Base-by-base conservation (phyloP, 1,139 yeast genomes). In the Komagataea norvegica region DNA sequence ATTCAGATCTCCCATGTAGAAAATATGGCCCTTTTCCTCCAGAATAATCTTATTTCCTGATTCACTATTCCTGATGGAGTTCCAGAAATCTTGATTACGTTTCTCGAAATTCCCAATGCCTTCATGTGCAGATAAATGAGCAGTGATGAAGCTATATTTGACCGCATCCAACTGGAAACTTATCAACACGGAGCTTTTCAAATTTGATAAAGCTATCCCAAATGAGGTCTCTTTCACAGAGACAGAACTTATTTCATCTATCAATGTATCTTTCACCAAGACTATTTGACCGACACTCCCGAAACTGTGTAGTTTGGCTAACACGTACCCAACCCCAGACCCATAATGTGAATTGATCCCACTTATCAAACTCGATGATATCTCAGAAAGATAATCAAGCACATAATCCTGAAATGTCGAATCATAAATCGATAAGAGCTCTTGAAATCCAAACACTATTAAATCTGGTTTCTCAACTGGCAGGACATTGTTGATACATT, bases 1-100 rank as follows among this genome's bases (percentile, higher is more conserved):
- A 57, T 88, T 88, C 50, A 88, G 64, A 57, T 88, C 96, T 0
- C 96, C 96, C 69, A 85, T 61, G 41, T 87, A 61, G 51, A 87
- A 82, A 9, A 79, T 60, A 54, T 84, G 95, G 6, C 70, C 53
- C 1, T 62, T 55, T 1, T 79, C 80, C 51, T 70, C 75, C 41
- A 76, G 62, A n/a, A 72, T 65, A 31, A 75, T 77, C 59, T 55
- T 68, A 3, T 78, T 82, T 53, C 79, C 87, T 10, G 39, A 44
- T 6, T 70, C 79, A 43, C 72, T 75, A 4, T 75, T 67, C 22
- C 74, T 61, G 52, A 78, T 68, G 5, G 86, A 58, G 4, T 62
- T 60, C 27, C 62, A 48, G 22, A 75, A 68, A 51, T 82, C 79
- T 4, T 54, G 46, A 50, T 81, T 77, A 34, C 96, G 65, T 41